These are phyloP conservation scores for Durusdinium trenchii DNA, from an alignment of 73 alveolate species.

Conservation along the genomic window DNA sequence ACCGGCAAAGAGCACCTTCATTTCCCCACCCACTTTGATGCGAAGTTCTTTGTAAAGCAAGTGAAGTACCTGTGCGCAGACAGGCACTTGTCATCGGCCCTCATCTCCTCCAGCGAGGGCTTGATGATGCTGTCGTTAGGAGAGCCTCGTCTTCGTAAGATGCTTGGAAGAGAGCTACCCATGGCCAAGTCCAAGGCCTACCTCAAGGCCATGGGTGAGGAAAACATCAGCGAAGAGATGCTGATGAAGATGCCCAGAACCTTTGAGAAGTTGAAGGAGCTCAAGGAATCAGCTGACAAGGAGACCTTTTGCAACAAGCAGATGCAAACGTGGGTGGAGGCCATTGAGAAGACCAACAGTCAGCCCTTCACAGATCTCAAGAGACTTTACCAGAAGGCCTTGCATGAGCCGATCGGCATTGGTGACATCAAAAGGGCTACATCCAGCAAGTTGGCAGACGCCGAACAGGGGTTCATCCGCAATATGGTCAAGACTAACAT, in stretches of 20 bases:
- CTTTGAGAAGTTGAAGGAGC: not conserved
- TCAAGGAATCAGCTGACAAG: slow-evolving; percentile 28
- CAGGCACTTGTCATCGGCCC: slow-evolving; percentile 69
- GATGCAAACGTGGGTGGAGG: slow-evolving; percentile 44
- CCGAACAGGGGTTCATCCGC: slow-evolving; percentile 5
- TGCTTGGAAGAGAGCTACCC: slow-evolving; percentile 39
- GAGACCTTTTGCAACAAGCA: slow-evolving; percentile 29
- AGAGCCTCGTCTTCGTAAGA: slow-evolving; percentile 41
- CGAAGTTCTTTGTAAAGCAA: slow-evolving; percentile 71
- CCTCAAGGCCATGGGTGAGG: slow-evolving; percentile 61
- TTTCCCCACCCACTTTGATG: slow-evolving; percentile 36
- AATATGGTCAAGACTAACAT: slow-evolving; percentile 47
- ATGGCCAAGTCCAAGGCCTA: slow-evolving; percentile 31
- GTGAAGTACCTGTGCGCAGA: slow-evolving; percentile 53
- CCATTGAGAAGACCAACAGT: slow-evolving; percentile 31
- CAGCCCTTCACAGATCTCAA: slow-evolving; percentile 35
- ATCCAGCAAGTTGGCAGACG: slow-evolving; percentile 49
- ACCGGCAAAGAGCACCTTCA: slow-evolving; percentile 29
- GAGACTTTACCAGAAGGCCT: slow-evolving; percentile 61
- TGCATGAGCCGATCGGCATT: slow-evolving; percentile 55
- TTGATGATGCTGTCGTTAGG: slow-evolving; percentile 48
- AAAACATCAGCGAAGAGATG: slow-evolving; percentile 55
- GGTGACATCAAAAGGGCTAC: slow-evolving; percentile 40
- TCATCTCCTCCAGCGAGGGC: slow-evolving; percentile 74
- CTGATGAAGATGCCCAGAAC: slow-evolving; percentile 55